Base-by-base conservation (phyloP, 805 yeast genomes). In the Candida tallmaniae region DNA sequence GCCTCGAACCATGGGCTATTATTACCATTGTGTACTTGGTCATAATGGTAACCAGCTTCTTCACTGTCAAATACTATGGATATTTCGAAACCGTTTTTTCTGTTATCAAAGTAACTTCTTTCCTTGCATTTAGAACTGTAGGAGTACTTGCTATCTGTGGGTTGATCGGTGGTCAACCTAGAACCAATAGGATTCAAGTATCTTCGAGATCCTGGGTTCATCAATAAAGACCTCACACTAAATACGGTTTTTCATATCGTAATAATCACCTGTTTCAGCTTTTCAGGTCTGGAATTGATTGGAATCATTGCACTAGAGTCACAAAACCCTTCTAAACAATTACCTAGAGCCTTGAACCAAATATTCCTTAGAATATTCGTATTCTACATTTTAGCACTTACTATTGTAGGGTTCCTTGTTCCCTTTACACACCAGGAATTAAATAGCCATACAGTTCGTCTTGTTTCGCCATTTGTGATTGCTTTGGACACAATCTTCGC, bases 81-180 rank as follows among this genome's bases (percentile, higher is more conserved):
- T 88, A 80, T 52, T 54, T 80, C 42, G 88, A 82, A 50, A 81
- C 81, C 47, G 80, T 87, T 83, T 63, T 81, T 38, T 83, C 88
- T 3, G 60, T 71, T 38, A 54, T 80, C 37, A 82, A 82, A 52
- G 80, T 82, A 24, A 40, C 79, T 25, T 83, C 88, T 29, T 76
- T 82, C 33, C 54, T 76, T 8, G 88, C 86, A 8, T 80, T 80
- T 68, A 52, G 80, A 34, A 56, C 81, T 27, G 80, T 79, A 47
- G 77, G 79, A 18, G 57, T 80, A 34, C 68, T 75, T 56, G 80
- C 80, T 78, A 85, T 80, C 14, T 76, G 83, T 55, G 88, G 87
- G 59, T 86, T 80, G 8, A 83, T 84, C 47, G 48, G 50, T 13
- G 65, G 73, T 1, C 86, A 86, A 10, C 81, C 86, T 6, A n/a